Base-by-base conservation (phyloP, 345 rosid species). In the Populus simonii region DNA sequence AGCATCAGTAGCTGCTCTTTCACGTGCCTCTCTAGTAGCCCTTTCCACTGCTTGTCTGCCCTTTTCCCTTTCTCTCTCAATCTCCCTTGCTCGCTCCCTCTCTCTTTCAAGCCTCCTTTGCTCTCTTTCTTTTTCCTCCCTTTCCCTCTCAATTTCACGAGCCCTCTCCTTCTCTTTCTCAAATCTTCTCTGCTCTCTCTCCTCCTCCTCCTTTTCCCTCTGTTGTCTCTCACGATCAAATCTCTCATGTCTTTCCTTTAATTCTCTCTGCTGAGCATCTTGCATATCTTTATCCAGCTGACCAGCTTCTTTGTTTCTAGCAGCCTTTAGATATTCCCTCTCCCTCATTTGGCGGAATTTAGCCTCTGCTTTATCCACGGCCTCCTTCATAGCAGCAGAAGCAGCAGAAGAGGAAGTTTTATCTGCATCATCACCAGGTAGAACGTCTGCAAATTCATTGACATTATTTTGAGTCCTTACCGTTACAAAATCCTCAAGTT, bases 341-440 rank as follows among this genome's bases (percentile, higher is more conserved):
- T 90, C 99, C 82, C 95, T 89, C 91, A 88, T 89, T 80, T 89
- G 98, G 84, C 88, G 91, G 83, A 96, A 89, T 90, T 93, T 96
- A 8, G 94, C 97, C 88, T 93, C 94, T 61, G 98, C 99, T 88
- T 88, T 96, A 77, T 93, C 97, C 99, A 96, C 92, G 68, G 98
- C 99, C 77, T 92, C 95, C 85, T 93, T 93, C 95, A 93, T 93
- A 53, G 97, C 98, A 63, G 98, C 99, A 80, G 97, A 92, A 59
- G 90, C 96, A 83, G 98, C 99, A 74, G 82, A 78, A 72, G 94
- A 89, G 70, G 77, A 80, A 75, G 78, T 85, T 70, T 80, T 76
- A 55, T 87, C 97, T 70, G 84, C 68, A 77, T 89, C 98, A 36
- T 89, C 95, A 79, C 81, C 83, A 76, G 84, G 80, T 76, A 84